Base-by-base conservation (phyloP, 352 stramenopile species). In the Phytophthora foliorum region DNA sequence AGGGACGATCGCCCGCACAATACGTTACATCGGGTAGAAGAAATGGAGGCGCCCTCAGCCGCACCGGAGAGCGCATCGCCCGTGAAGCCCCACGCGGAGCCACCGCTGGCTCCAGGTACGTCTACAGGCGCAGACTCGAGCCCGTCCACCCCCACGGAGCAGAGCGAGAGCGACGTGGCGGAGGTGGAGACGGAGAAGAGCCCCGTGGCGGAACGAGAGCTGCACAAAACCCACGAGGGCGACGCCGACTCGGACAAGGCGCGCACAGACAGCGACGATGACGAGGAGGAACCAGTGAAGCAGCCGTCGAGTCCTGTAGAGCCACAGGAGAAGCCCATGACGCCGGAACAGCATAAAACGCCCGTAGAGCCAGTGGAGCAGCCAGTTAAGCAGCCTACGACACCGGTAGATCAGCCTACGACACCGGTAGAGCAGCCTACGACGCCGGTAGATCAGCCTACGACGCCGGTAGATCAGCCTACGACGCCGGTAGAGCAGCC, bases 121-220 rank as follows among this genome's bases (percentile, higher is more conserved):
- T 7, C 24, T 10, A 32, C 16, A 21, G 38, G 32, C 7, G 56
- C 22, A 9, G 29, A 50, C 2, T 49, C 27, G 45, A 61, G 29
- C 31, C 38, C 57, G 7, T 39, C 66, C n/a, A 56, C 34, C 9
- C 45, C 58, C 27, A 54, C 48, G 14, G 46, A 27, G 24, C 36
- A 19, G 4, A n/a, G 36, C 16, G 36, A 70, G 36, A 70, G 50
- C 19, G 57, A 73, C 13, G 41, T 67, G 52, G 27, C 11, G 3
- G 67, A 80, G 58, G 67, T 75, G 32, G 63, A 80, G 59, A 77
- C 29, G 25, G 72, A 77, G 60, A 69, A 74, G 45, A 76, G 57
- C 21, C 57, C 63, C 8, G 42, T 66, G 32, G 48, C 51, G 10
- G 25, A 62, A 22, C 44, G 45, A 54, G 52, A 63, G n/a, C 27